Evolutionary conservation across 495 filamentous ascomycete genomes (phyloP), one percentile per base, ranked within the genome.

Genomic region (Hypomontagnella monticulosa): DNA sequence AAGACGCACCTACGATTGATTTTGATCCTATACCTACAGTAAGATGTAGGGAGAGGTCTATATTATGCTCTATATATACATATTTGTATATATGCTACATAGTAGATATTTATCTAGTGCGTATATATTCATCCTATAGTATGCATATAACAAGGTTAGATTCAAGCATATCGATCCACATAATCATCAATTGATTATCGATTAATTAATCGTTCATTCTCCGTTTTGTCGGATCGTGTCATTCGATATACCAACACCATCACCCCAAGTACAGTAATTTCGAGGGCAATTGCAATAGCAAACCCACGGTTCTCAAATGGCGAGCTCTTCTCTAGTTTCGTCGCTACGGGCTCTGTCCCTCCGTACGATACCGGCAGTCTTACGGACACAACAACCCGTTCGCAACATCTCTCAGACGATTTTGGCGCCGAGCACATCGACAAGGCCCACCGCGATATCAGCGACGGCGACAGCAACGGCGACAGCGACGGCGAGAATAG

Each of bases 281-380:
- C 15, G 4, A 32, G 18, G 74, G 71, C 77, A 78, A 61, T 16
- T 68, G 3, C 6, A 10, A 19, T 34, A 37, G 23, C 27, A 6
- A 19, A 34, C 11, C 4, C 48, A 14, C 8, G 4, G 80, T 48
- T 72, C 76, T 67, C 76, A 57, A 66, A 73, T 73, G 71, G 48
- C 80, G 65, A 75, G 71, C 48, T 78, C 82, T 48, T 76, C 84
- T 61, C 70, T 80, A 42, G 30, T 63, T 42, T 74, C 75, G n/a
- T 82, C 81, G 38, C 72, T 84, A 61, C 73, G 75, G 62, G 67
- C 72, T 34, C 71, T 80, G 47, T 73, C 75, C 56, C 71, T 82
- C 37, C 69, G 74, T 47, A n/a, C 72, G 4, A 47, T 61, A 36
- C 47, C 60, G 16, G 48, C 53, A 49, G 41, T 40, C 42, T 54